A percentile compares a stretch with the other conserved stretches of the same genome.
Conservation (phyloP, 352 stramenopile species). For the Halophytophthora batemanensis region DNA sequence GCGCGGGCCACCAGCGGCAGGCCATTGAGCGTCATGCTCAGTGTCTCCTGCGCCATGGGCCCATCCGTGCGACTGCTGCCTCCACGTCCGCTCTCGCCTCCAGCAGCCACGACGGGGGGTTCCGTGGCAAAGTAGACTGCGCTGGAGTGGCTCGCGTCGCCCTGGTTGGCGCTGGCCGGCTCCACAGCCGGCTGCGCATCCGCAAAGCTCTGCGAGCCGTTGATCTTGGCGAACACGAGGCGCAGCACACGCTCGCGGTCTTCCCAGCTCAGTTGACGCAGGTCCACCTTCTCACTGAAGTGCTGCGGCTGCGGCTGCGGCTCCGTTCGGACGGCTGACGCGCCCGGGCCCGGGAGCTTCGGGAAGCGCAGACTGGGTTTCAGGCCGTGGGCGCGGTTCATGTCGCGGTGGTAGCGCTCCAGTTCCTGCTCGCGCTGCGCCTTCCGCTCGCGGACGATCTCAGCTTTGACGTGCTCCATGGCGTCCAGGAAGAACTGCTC, state of each 20-base stretch:
- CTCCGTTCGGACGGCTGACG: too few species aligned
- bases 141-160: slow-evolving; percentile 12
- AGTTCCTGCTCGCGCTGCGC: slow-evolving; percentile 40
- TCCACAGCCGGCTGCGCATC: slow-evolving; percentile 18
- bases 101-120: slow-evolving; percentile 8
- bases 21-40: slow-evolving; percentile 64
- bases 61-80: slow-evolving; percentile 4
- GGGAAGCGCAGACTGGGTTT: slow-evolving; percentile 45
- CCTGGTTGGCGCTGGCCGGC: slow-evolving; percentile 14
- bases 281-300: slow-evolving; percentile 80
- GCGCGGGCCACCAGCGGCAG: slow-evolving; percentile 35
- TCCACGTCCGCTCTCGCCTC: slow-evolving; percentile 10
- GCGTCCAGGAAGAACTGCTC: slow-evolving; percentile 93
- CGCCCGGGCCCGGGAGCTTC: slow-evolving; percentile 33
- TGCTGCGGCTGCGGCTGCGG: too few species aligned
- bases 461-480: slow-evolving; percentile 82
- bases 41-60: slow-evolving; percentile 19
- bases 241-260: slow-evolving; percentile 91
- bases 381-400: slow-evolving; percentile 39
- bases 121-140: slow-evolving; percentile 65
- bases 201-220: slow-evolving; percentile 64
- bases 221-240: slow-evolving; percentile 94
- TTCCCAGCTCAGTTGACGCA: slow-evolving; percentile 86
- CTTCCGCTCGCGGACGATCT: slow-evolving; percentile 62
- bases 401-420: slow-evolving; percentile 51